Base-by-base conservation (phyloP, 192 early-diverging fungal genomes). In the Phycomyces blakesleeanus region DNA sequence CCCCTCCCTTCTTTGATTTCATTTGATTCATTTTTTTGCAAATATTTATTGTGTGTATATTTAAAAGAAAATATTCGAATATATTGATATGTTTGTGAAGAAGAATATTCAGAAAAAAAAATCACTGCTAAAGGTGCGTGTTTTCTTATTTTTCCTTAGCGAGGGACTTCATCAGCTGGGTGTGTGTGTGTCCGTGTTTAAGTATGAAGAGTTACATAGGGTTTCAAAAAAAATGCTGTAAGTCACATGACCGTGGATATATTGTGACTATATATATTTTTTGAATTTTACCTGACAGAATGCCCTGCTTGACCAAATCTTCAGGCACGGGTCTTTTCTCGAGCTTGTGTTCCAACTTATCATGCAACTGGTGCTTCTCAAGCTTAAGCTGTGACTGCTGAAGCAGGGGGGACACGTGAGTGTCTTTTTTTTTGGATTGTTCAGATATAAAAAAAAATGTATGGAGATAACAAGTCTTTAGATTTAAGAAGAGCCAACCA, bases 241-340 rank as follows among this genome's bases (percentile, higher is more conserved):
- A 16, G 29, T 56, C 16, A 12, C 9, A 53, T 14, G 9, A 39
- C n/a, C 11, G 11, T 2, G 26, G 15, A 59, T 26, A 27, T 34
- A 22, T 24, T 12, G 12, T 5, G 5, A 20, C 7, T 21, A n/a
- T n/a, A n/a, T n/a, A n/a, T 21, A 29, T 55, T 41, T 21, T 2
- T 7, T 4, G 21, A 39, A 22, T 26, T 26, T 71, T 61, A 56
- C 51, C 72, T 67, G 63, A 63, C 37, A 87, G 73, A 25, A 89
- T 88, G 41, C 87, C 80, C 53, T 82, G 80, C 63, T 88, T 72
- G n/a, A 85, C 51, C 18, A 85, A 69, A 7, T 61, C 20, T 3
- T 77, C 71, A 37, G 63, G 50, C 6, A 65, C 29, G 20, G 79
- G 79, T 42, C 83, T 74, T 0, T 81, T 67, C 24, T 75, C 51